Evolutionary conservation across 129 eudicot species (phyloP), one percentile per base, ranked within the genome.

Genomic region (Lactuca saligna): DNA sequence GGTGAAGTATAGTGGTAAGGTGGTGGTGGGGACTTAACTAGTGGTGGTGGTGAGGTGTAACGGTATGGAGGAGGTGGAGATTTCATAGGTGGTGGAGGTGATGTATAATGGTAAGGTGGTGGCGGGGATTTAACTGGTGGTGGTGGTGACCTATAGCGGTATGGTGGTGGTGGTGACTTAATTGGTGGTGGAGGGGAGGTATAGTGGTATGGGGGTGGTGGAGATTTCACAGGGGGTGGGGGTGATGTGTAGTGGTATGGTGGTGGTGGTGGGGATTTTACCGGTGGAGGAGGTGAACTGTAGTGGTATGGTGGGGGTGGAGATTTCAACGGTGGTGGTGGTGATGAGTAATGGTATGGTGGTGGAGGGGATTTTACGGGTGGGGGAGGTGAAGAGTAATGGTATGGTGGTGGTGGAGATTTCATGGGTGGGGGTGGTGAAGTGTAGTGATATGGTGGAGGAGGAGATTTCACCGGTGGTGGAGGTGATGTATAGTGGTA

Each of bases 401-500:
- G 41, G 68, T 77, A 77, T 4, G 72, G 75, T 0, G 77, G 49
- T 0, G 84, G 80, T 14, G 80, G 80, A 0, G 80, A 80, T 3
- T 68, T 37, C 2, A 4, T 20, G 0, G 82, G 82, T 10, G 82
- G 79, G 1, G 82, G 79, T 0, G 75, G 79, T 3, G 82, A 79
- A 0, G 16, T 64, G 42, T 80, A 80, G 55, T 62, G 7, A 13
- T 80, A 80, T 0, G 77, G 70, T 0, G 84, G 71, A 2, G 77
- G 80, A 0, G 71, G 80, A 0, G 80, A 69, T 0, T 35, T 29
- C 3, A 0, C 1, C 0, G 84, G 81, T 2, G 84, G 84, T 38
- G 81, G 81, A 0, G 84, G 80, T 0, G 80, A 80, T 2, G 57
- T 57, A 57, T 80, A 80, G 7, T 46, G 20, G 56, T 75, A 75